phyloP scores from a whole-genome alignment of 2,329 filamentous ascomycete genomes.

The Talaromyces rugulosus region DNA sequence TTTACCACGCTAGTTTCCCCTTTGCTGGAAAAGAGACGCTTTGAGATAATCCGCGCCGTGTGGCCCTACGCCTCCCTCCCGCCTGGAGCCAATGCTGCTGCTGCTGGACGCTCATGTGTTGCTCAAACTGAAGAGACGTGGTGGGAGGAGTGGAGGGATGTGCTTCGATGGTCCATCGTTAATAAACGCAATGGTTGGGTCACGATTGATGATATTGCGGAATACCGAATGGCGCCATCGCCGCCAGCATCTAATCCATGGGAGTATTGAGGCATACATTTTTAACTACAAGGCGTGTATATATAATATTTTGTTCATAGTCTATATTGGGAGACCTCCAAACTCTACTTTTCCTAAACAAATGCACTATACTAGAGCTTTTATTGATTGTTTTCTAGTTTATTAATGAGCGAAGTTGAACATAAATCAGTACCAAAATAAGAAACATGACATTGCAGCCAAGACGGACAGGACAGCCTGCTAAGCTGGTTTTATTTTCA shows the following conservation, averaged over 20 bases:
- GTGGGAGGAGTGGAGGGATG: slow-evolving; percentile 23
- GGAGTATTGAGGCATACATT: not conserved
- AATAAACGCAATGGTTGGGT: slow-evolving; percentile 14
- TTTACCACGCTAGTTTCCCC: slow-evolving; percentile 20
- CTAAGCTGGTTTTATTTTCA: not conserved
- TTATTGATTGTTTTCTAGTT: not conserved
- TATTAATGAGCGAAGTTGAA: not conserved
- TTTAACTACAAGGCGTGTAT: not conserved
- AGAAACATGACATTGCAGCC: not conserved
- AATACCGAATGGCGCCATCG: slow-evolving; percentile 13
- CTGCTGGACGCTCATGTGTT: slow-evolving; percentile 12
- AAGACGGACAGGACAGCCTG: not conserved
- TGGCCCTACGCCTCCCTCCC: slow-evolving; percentile 19
- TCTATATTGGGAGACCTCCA: not conserved
- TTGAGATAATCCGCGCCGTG: slow-evolving; percentile 20
- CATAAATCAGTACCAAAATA: not conserved
- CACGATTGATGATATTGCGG: slow-evolving; percentile 14
- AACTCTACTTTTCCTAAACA: not conserved
- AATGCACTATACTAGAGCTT: not conserved
- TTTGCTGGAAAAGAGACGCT: slow-evolving; percentile 21
- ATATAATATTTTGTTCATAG: not conserved
- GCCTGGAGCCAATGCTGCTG: slow-evolving; percentile 2
- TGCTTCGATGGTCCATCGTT: slow-evolving; percentile 11
- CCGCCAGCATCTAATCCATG: not conserved
- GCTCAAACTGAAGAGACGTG: slow-evolving; percentile 19